These are phyloP conservation scores for Aspergillus eucalypticola DNA, from an alignment of 2,329 filamentous ascomycete genomes.

Conservation along the genomic window DNA sequence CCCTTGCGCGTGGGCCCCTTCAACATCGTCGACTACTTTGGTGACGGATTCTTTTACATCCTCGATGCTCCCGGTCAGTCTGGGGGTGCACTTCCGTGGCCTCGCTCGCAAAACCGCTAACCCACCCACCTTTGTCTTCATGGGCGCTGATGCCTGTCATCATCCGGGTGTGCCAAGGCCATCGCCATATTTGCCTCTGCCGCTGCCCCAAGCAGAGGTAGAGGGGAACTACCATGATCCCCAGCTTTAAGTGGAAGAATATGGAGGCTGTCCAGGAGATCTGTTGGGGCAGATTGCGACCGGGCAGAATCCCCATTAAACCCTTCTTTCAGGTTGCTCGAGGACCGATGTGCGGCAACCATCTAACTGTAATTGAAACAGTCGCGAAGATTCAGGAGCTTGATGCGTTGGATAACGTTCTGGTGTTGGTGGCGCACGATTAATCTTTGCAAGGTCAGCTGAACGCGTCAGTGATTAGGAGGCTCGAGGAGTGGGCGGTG, in stretches of 20 bases:
- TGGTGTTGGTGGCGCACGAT: not conserved
- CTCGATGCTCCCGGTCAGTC: slow-evolving; percentile 45
- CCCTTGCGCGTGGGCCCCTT: slow-evolving; percentile 34
- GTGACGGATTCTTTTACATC: slow-evolving; percentile 59
- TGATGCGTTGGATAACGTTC: not conserved
- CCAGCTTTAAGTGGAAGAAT: not conserved
- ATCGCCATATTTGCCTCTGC: not conserved
- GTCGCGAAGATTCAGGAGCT: not conserved
- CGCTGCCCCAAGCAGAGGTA: not conserved
- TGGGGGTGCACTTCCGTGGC: slow-evolving; percentile 32
- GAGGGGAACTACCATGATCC: not conserved
- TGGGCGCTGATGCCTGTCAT: slow-evolving; percentile 30
- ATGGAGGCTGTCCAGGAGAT: not conserved
- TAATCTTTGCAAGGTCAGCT: not conserved
- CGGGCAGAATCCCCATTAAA: not conserved
- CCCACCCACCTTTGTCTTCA: slow-evolving; percentile 26
- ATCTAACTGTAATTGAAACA: not conserved
- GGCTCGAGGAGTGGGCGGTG: not conserved
- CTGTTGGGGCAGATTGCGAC: not conserved
- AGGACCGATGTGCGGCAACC: too few species aligned
- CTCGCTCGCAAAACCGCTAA: slow-evolving; percentile 28
- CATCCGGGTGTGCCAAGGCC: slow-evolving; percentile 37
- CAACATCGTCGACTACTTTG: slow-evolving; percentile 52
- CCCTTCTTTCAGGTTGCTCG: too few species aligned
- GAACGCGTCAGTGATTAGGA: not conserved